Evolutionary conservation across 2,329 filamentous ascomycete genomes (phyloP).

Genomic region (Cordyceps cicadae): DNA sequence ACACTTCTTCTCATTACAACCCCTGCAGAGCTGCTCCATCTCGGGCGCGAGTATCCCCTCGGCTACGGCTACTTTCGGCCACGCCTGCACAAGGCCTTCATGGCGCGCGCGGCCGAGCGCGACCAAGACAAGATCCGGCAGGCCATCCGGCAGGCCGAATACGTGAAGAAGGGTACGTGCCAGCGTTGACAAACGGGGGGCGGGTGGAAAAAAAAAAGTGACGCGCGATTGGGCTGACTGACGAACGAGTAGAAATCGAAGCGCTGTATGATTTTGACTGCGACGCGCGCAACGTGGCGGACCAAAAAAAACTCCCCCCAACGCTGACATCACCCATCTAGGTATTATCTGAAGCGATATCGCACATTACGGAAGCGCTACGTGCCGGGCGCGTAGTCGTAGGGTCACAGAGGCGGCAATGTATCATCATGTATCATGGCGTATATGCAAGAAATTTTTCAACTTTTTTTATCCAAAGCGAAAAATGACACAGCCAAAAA

Average conservation of each 20-base stretch:
- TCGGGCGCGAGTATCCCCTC: constrained; percentile 79
- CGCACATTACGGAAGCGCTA: constrained; percentile 78
- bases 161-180: constrained; percentile 73
- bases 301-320: not conserved
- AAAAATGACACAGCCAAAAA: not conserved
- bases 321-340: constrained; percentile 27
- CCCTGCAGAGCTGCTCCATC: constrained; percentile 70
- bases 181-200: too few species aligned
- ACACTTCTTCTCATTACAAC: too few species aligned
- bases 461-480: not conserved
- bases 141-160: constrained; percentile 71
- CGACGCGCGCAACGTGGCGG: not conserved
- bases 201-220: too few species aligned
- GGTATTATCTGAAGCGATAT: constrained; percentile 89
- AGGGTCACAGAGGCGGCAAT: not conserved
- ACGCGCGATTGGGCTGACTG: too few species aligned
- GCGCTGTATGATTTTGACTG: constrained; percentile 72
- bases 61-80: constrained; percentile 75
- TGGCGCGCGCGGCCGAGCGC: constrained; percentile 58
- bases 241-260: constrained; percentile 66
- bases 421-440: not conserved
- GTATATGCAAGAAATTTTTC: not conserved
- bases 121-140: constrained; percentile 69
- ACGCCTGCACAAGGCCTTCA: constrained; percentile 78
- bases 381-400: constrained; percentile 33